A percentile compares a stretch with the other conserved stretches of the same genome.
Conservation (phyloP, 768 basidiomycete species). For the Russula sp. region DNA sequence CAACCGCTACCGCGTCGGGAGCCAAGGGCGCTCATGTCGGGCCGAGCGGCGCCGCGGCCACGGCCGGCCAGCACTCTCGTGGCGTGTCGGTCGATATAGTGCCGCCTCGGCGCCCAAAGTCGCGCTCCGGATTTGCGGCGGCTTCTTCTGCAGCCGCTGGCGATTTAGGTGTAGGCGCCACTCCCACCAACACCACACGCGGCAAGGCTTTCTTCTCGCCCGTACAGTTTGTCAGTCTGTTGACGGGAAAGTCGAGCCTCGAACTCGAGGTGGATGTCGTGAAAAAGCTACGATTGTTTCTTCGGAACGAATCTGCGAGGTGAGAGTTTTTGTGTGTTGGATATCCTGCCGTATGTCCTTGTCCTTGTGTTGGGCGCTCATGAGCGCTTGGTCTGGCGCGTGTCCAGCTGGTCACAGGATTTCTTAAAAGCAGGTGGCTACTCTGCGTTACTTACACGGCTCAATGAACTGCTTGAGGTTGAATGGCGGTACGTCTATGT, state of each 20-base stretch:
- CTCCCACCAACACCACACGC: too few relatives aligned
- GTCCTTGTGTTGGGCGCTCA: not conserved
- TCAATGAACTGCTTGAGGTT: slow-evolving; percentile 88
- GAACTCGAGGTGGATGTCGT: slow-evolving; percentile 78
- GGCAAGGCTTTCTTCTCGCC: slow-evolving; percentile 53
- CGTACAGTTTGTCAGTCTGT: slow-evolving; percentile 56
- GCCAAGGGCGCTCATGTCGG: not conserved
- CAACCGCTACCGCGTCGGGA: not conserved
- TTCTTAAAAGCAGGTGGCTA: slow-evolving; percentile 86
- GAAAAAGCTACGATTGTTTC: slow-evolving; percentile 78
- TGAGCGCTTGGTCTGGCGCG: not conserved
- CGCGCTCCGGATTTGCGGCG: slow-evolving; percentile 40
- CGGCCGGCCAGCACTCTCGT: slow-evolving; percentile 37
- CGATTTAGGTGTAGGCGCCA: not conserved
- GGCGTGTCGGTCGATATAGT: slow-evolving; percentile 54
- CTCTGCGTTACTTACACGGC: slow-evolving; percentile 65
- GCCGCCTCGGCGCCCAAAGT: slow-evolving; percentile 36
- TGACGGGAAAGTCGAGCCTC: slow-evolving; percentile 61
- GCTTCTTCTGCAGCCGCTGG: slow-evolving; percentile 27
- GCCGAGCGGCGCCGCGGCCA: not conserved
- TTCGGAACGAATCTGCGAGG: slow-evolving; percentile 90
- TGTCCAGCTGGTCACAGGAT: slow-evolving; percentile 75
- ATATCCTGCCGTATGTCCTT: not conserved
- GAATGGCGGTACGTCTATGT: slow-evolving; percentile 78
- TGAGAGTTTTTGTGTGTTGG: slow-evolving; percentile 29